These are phyloP conservation scores for Xerocomellus amylosporus DNA, from an alignment of 768 basidiomycete genomes.

Conservation along the genomic window DNA sequence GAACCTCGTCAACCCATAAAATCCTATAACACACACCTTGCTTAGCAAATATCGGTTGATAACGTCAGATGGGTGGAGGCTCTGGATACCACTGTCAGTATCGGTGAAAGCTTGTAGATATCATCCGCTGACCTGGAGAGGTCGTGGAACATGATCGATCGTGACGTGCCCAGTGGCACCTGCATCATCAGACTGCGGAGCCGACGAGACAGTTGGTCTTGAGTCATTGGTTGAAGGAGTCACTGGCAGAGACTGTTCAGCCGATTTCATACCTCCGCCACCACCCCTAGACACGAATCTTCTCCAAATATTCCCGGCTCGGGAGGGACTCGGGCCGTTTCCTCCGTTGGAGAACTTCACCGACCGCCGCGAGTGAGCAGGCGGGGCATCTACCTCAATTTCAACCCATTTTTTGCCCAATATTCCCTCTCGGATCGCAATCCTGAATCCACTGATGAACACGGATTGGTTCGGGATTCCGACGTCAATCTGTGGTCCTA, in stretches of 20 bases:
- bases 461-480: conserved; percentile 18
- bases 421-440: conserved; percentile 2
- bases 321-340: neutral
- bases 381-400: neutral
- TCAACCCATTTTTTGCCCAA: conserved; percentile 4
- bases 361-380: neutral
- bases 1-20: neutral
- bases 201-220: neutral
- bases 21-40: neutral
- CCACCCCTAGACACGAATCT: neutral
- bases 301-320: neutral
- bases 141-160: conserved; percentile 2
- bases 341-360: neutral
- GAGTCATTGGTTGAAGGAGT: neutral
- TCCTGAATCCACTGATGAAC: conserved; percentile 25
- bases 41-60: conserved; percentile 14
- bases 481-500: neutral
- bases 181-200: neutral
- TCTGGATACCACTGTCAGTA: neutral
- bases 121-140: neutral
- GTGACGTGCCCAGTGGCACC: neutral
- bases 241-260: neutral
- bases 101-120: too few species aligned
- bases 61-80: conserved; percentile 13
- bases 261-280: neutral